Conservation (phyloP, 164 flowering plant species). For the Litsea cubeba region DNA sequence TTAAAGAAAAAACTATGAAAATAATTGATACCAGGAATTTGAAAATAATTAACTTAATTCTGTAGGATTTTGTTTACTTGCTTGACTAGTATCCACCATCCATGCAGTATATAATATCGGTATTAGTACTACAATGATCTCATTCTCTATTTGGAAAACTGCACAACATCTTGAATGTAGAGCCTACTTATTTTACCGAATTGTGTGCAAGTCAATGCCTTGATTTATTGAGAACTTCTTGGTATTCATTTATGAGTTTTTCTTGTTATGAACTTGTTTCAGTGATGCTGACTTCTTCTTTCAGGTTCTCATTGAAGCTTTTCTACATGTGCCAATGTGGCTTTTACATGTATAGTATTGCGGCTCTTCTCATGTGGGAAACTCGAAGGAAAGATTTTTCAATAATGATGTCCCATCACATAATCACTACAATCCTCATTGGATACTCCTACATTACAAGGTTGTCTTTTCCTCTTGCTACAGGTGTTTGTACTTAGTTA, state of each 20-base stretch:
- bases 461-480: conserved; percentile 30
- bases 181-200: neutral
- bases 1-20: too few relatives aligned
- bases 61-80: neutral
- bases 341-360: conserved; percentile 77
- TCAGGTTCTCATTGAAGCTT: conserved; percentile 64
- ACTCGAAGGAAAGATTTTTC: conserved; percentile 90
- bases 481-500: neutral
- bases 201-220: neutral
- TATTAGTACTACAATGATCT: neutral
- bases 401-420: conserved; percentile 97
- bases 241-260: neutral
- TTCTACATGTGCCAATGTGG: conserved; percentile 95
- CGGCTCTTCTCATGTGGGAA: conserved; percentile 82
- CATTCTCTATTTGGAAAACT: neutral
- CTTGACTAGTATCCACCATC: neutral
- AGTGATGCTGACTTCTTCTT: conserved; percentile 3
- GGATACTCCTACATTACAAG: conserved; percentile 62
- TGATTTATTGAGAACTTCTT: neutral
- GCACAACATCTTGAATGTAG: neutral
- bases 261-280: neutral
- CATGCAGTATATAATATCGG: neutral
- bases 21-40: neutral
- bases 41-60: neutral
- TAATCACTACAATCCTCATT: conserved; percentile 71